Evolutionary conservation across 2,329 filamentous ascomycete species (phyloP).

Genomic region (Phialophora tarda): DNA sequence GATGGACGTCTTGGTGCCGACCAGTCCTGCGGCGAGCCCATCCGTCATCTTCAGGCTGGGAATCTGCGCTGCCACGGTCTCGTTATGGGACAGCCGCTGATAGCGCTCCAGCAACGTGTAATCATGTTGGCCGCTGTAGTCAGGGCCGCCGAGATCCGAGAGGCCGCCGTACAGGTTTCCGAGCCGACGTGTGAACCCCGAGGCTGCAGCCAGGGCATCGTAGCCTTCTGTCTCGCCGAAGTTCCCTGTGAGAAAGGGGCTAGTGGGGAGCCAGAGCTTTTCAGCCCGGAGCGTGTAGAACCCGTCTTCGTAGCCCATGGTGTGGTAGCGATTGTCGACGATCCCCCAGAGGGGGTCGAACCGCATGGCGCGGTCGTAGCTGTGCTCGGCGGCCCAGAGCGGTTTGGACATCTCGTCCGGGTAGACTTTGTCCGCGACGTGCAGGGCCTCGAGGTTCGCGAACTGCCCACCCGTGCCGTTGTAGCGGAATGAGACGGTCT

Average conservation of each 20-base stretch:
- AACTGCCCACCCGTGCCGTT: conserved; percentile 43
- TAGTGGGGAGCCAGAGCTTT: conserved; percentile 21
- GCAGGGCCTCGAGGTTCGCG: conserved; percentile 44
- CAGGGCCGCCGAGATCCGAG: conserved; percentile 21
- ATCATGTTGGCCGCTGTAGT: conserved; percentile 47
- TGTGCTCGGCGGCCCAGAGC: conserved; percentile 49
- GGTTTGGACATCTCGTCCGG: conserved; percentile 41
- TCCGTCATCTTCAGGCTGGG: conserved; percentile 56
- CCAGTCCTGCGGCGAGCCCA: conserved; percentile 32
- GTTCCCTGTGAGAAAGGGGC: conserved; percentile 9
- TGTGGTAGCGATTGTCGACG: conserved; percentile 22
- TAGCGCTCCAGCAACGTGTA: conserved; percentile 51
- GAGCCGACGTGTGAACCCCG: conserved; percentile 19
- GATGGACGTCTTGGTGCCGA: conserved; percentile 28
- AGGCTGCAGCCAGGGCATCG: conserved; percentile 20
- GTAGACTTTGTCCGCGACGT: conserved; percentile 49
- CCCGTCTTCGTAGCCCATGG: conserved; percentile 18
- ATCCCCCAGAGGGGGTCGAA: conserved; percentile 29
- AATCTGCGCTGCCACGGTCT: conserved; percentile 44
- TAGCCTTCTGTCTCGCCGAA: conserved; percentile 23
- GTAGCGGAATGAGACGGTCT: conserved; percentile 52
- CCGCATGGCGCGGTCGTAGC: conserved; percentile 13
- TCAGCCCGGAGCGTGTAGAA: conserved; percentile 23
- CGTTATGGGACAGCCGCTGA: conserved; percentile 45
- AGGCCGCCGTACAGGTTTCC: conserved; percentile 20